Base-by-base conservation (phyloP, 2,329 filamentous ascomycete genomes). In the Eutypa lata region DNA sequence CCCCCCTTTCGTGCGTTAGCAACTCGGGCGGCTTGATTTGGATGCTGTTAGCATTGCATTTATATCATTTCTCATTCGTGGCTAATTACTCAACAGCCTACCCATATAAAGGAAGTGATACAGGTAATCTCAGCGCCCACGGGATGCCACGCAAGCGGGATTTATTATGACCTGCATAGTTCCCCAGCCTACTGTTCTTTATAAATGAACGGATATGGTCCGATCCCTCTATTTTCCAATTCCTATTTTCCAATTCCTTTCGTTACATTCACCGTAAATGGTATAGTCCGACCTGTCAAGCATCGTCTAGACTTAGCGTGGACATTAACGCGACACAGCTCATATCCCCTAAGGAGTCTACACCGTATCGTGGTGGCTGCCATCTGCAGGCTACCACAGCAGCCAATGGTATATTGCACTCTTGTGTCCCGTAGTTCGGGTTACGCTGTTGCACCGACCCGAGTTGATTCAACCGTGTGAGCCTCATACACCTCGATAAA, bases 211-310 rank as follows among this genome's bases (percentile, higher is more conserved):
- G 13, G 42, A 16, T 28, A 16, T 4, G 10, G 42, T 45, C 42
- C 1, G 42, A 45, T 45, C 21, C 26, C 22, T 45, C 42, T 31
- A 44, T 40, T 26, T 49, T 43, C 48, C 48, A 35, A 48, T 22
- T n/a, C n/a, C n/a, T n/a, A n/a, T n/a, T n/a, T n/a, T n/a, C n/a
- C n/a, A n/a, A 18, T 18, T 18, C 37, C 37, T 46, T 54, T 59
- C 57, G 57, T 59, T 56, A 59, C 56, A 57, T 59, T 57, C 49
- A 54, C 57, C 57, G 49, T 26, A 59, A 57, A 46, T 46, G 53
- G 57, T 45, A 48, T 59, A 59, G 57, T 26, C 52, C 49, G 42
- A 47, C 49, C 56, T 58, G 56, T 58, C 57, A 59, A 52, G 42
- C 21, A 47, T 49, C 51, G 51, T 8, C 11, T 8, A 11, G 38